A percentile compares a stretch with the other conserved stretches of the same genome.
phyloP scores from a whole-genome alignment of 2,329 filamentous ascomycete species.

The Alternaria sp. region DNA sequence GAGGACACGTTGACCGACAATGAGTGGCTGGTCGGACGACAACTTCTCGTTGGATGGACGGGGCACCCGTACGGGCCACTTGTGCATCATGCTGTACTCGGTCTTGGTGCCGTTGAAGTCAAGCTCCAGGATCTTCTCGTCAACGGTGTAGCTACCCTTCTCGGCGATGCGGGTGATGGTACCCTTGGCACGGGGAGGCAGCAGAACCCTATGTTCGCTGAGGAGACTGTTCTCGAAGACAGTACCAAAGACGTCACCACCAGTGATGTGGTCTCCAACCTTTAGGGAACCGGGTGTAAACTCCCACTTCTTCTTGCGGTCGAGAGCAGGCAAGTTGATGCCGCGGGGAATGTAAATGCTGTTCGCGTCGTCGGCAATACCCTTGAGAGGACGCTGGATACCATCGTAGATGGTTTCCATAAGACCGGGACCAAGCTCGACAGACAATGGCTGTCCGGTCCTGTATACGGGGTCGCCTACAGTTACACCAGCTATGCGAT shows the following conservation, averaged over 20 bases:
- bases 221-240: slow-evolving; percentile 97
- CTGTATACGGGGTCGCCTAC: slow-evolving; percentile 92
- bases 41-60: slow-evolving; percentile 92
- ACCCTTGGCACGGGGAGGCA: slow-evolving; percentile 88
- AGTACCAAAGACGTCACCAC: slow-evolving; percentile 93
- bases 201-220: slow-evolving; percentile 88
- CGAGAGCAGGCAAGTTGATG: slow-evolving; percentile 84
- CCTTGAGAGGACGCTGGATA: slow-evolving; percentile 92
- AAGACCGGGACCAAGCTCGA: slow-evolving; percentile 94
- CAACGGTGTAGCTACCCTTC: slow-evolving; percentile 93
- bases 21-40: slow-evolving; percentile 86
- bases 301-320: slow-evolving; percentile 94
- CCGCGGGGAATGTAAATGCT: slow-evolving; percentile 98
- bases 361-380: slow-evolving; percentile 77
- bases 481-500: slow-evolving; percentile 82
- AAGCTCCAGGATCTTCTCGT: slow-evolving; percentile 91
- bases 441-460: slow-evolving; percentile 94
- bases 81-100: slow-evolving; percentile 97
- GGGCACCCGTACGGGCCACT: slow-evolving; percentile 96
- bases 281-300: slow-evolving; percentile 86
- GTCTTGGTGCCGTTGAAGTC: slow-evolving; percentile 97
- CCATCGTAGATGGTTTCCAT: slow-evolving; percentile 99
- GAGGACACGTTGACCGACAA: slow-evolving; percentile 95
- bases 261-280: slow-evolving; percentile 95
- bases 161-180: slow-evolving; percentile 89